phyloP scores from a whole-genome alignment of 805 yeast genomes.

The Candida wancherniae region DNA sequence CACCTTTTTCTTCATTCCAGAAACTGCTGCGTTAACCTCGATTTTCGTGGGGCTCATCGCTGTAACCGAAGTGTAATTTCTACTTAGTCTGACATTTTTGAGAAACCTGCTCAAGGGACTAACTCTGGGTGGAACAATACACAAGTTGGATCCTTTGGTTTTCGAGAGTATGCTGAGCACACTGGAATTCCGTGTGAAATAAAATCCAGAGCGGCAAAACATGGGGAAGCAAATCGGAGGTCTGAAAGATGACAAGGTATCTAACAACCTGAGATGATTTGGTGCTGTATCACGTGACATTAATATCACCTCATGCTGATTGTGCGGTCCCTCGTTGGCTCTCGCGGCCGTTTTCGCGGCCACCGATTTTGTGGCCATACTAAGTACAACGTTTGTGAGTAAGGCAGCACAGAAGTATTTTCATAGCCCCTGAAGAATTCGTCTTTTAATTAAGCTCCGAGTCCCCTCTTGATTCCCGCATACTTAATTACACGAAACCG shows the following conservation, averaged over 20 bases:
- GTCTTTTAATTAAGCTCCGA: too few relatives aligned
- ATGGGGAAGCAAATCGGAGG: conserved; percentile 8
- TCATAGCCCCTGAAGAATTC: too few relatives aligned
- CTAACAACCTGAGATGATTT: too few relatives aligned
- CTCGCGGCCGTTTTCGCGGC: too few relatives aligned
- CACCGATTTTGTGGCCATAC: too few relatives aligned
- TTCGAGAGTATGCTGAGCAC: conserved; percentile 33
- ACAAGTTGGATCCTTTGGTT: conserved; percentile 17
- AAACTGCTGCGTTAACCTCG: conserved; percentile 1
- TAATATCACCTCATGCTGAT: too few relatives aligned
- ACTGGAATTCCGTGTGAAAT: conserved; percentile 51
- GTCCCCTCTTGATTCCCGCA: too few relatives aligned
- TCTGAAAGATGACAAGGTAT: too few relatives aligned
- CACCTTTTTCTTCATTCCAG: conserved; percentile 1
- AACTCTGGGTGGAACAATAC: conserved; percentile 10
- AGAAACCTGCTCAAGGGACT: conserved; percentile 9
- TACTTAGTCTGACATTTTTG: conserved; percentile 2
- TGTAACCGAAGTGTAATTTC: conserved; percentile 7
- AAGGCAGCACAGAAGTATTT: too few relatives aligned
- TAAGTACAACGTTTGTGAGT: too few relatives aligned
- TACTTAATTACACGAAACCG: not conserved
- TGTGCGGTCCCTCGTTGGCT: too few relatives aligned
- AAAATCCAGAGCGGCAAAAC: conserved; percentile 51
- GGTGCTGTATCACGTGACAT: too few relatives aligned
- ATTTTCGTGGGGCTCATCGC: not conserved